Conservation (phyloP, 208 protist genomes). For the Trypanosoma mega region DNA sequence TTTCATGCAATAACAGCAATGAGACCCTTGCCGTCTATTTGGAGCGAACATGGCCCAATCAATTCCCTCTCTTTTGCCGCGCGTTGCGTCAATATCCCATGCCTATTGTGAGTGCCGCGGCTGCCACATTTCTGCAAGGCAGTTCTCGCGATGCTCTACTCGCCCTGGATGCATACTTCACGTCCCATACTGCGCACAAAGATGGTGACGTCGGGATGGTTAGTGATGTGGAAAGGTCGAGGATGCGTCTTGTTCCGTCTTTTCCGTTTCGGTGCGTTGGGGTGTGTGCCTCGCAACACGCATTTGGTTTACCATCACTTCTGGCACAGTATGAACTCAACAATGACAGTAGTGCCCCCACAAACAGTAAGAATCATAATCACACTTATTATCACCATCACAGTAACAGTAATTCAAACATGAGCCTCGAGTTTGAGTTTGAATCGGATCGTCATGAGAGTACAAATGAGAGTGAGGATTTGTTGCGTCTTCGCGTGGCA, state of each 20-base stretch:
- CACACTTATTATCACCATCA: too few species aligned
- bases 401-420: too few species aligned
- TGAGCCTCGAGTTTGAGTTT: too few species aligned
- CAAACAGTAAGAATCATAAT: background rate
- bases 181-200: background rate
- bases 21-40: slow-evolving; percentile 18
- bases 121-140: slow-evolving; percentile 14
- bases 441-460: too few species aligned
- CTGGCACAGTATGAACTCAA: too few species aligned
- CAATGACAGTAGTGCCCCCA: background rate
- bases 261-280: slow-evolving; percentile 26
- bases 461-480: too few species aligned
- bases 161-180: slow-evolving; percentile 16
- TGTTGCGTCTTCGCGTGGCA: slow-evolving; percentile 22
- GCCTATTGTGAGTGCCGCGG: slow-evolving; percentile 20
- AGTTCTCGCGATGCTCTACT: slow-evolving; percentile 4
- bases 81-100: slow-evolving; percentile 20
- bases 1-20: too few species aligned
- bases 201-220: background rate
- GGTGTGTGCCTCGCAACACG: too few species aligned
- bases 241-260: background rate
- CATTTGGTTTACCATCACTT: too few species aligned
- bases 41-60: slow-evolving; percentile 18
- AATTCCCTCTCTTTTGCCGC: slow-evolving; percentile 19
- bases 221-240: background rate